Evolutionary conservation across 2,329 filamentous ascomycete species (phyloP).

Genomic region (Conoideocrella luteorostrata): DNA sequence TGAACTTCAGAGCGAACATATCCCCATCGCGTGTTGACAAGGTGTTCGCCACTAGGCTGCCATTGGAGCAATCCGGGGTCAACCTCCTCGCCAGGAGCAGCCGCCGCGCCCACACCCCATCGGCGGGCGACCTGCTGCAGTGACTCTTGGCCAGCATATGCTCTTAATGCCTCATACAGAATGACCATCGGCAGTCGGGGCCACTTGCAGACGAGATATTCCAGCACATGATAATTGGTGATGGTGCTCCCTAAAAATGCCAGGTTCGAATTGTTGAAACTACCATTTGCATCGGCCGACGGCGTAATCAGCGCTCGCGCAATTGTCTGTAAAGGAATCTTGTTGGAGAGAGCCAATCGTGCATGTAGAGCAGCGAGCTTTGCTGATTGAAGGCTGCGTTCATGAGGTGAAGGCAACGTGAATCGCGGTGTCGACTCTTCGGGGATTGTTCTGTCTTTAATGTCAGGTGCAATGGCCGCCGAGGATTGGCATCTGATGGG

Average conservation of each 20-base stretch:
- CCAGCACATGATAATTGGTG: constrained; percentile 81
- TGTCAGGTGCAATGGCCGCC: constrained; percentile 18
- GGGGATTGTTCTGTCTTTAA: constrained; percentile 13
- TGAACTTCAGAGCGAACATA: constrained; percentile 45
- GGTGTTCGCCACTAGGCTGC: constrained; percentile 40
- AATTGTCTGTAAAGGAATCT: constrained; percentile 78
- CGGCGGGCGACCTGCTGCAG: constrained; percentile 68
- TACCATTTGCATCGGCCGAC: constrained; percentile 71
- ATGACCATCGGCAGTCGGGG: constrained; percentile 87
- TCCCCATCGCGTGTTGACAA: constrained; percentile 42
- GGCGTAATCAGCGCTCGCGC: constrained; percentile 79
- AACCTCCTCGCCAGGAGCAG: constrained; percentile 80
- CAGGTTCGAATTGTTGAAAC: constrained; percentile 85
- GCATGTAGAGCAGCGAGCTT: constrained; percentile 92
- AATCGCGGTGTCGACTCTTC: constrained; percentile 16
- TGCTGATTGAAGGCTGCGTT: constrained; percentile 63
- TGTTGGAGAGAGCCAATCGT: constrained; percentile 73
- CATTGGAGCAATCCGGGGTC: constrained; percentile 89
- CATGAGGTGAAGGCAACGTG: constrained; percentile 60
- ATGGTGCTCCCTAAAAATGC: constrained; percentile 75
- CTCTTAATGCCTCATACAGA: constrained; percentile 77
- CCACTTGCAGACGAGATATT: constrained; percentile 82
- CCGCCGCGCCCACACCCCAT: constrained; percentile 90
- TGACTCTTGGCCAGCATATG: constrained; percentile 71
- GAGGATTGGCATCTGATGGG: constrained; percentile 27